phyloP scores from a whole-genome alignment of 2,329 filamentous ascomycete species.

The Akanthomyces muscarius region DNA sequence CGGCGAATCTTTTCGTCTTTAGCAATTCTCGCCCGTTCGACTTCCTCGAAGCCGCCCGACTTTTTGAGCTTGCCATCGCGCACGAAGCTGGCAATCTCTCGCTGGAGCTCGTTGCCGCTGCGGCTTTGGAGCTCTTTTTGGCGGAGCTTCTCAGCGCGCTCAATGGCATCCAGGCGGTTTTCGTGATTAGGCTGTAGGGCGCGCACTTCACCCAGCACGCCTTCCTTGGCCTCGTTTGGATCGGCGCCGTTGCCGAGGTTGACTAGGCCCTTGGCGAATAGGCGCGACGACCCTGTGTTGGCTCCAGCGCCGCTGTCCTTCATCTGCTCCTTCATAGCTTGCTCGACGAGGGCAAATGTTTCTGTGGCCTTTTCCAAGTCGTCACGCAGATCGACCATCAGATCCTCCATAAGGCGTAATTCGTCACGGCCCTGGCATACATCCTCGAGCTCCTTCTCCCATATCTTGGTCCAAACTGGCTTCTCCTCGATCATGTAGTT shows the following conservation, averaged over 20 bases:
- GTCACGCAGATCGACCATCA: constrained; percentile 86
- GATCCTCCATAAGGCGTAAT: constrained; percentile 92
- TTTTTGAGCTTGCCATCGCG: constrained; percentile 91
- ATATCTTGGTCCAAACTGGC: constrained; percentile 97
- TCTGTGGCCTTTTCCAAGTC: constrained; percentile 92
- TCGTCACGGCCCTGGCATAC: constrained; percentile 95
- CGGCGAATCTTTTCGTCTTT: constrained; percentile 84
- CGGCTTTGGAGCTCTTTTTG: constrained; percentile 83
- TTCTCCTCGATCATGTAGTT: constrained; percentile 90
- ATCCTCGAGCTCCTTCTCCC: constrained; percentile 94
- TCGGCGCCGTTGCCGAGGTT: constrained; percentile 57
- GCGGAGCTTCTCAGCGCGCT: constrained; percentile 88
- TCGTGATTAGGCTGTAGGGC: constrained; percentile 94
- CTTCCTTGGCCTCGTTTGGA: constrained; percentile 81
- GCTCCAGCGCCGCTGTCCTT: constrained; percentile 60
- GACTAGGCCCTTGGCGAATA: constrained; percentile 52
- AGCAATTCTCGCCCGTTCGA: constrained; percentile 74
- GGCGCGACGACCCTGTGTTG: constrained; percentile 48
- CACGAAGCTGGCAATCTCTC: constrained; percentile 81
- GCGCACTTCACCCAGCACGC: constrained; percentile 85
- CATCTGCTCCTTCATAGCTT: constrained; percentile 97
- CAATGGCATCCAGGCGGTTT: constrained; percentile 87
- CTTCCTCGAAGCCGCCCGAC: constrained; percentile 90
- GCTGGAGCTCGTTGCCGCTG: constrained; percentile 70
- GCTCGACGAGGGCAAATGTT: constrained; percentile 91